phyloP scores from a whole-genome alignment of 129 eudicot species.

The Artemisia annua region DNA sequence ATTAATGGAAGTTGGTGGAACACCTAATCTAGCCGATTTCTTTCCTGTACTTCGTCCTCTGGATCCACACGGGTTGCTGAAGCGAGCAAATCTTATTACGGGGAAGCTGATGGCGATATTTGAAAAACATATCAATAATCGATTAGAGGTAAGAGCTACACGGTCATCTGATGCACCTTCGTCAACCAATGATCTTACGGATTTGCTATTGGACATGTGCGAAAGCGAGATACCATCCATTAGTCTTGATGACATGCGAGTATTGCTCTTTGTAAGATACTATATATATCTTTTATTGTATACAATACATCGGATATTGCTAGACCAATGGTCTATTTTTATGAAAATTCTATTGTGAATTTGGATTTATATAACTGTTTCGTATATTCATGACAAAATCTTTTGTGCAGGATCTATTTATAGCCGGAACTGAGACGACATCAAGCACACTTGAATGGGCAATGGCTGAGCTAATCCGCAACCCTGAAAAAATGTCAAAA shows the following conservation, averaged over 20 bases:
- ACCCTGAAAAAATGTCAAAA: too few species aligned
- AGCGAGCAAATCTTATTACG: background rate
- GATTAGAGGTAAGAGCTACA: slow-evolving; percentile 14
- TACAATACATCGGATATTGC: too few species aligned
- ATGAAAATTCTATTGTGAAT: too few species aligned
- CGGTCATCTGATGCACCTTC: background rate
- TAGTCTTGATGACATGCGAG: slow-evolving; percentile 19
- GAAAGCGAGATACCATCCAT: slow-evolving; percentile 9
- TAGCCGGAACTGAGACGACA: too few species aligned
- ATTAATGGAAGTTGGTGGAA: slow-evolving; percentile 34
- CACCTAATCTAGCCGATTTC: slow-evolving; percentile 29
- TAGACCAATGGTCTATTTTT: too few species aligned
- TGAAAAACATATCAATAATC: slow-evolving; percentile 12
- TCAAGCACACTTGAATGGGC: too few species aligned
- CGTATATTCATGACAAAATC: too few species aligned
- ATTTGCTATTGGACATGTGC: slow-evolving; percentile 25
- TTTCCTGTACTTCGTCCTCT: slow-evolving; percentile 29
- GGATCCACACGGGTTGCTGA: slow-evolving; percentile 26
- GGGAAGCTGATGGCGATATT: slow-evolving; percentile 28
- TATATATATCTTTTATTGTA: background rate
- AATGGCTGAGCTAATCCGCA: too few species aligned
- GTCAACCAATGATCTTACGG: slow-evolving; percentile 29
- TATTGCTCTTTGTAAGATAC: slow-evolving; percentile 30
- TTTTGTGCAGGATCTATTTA: too few species aligned
- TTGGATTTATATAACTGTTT: too few species aligned